A percentile compares a stretch with the other conserved stretches of the same genome.
Conservation (phyloP, 2,329 filamentous ascomycete species). For the Lojkania enalia region DNA sequence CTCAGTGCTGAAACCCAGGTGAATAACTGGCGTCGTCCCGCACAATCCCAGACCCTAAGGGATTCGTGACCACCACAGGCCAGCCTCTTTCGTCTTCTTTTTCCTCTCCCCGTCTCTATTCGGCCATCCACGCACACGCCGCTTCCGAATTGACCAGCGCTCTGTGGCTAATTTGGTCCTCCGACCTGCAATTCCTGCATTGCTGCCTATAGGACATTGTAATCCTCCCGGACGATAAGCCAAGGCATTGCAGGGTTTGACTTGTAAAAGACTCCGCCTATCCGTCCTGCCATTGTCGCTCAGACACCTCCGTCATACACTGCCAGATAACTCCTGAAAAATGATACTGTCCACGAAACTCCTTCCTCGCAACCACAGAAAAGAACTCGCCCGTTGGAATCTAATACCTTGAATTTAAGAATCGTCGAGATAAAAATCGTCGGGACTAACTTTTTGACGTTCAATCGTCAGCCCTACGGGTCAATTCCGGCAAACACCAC, state of each 20-base stretch:
- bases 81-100: conserved; percentile 33
- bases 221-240: conserved; percentile 44
- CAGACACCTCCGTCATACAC: conserved; percentile 36
- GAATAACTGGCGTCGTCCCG: conserved; percentile 42
- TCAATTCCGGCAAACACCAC: conserved; percentile 32
- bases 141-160: conserved; percentile 34
- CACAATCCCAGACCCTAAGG: conserved; percentile 33
- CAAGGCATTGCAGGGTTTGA: conserved; percentile 44
- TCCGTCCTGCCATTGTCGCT: conserved; percentile 38
- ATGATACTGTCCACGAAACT: conserved; percentile 47
- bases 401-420: conserved; percentile 37
- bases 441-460: conserved; percentile 31
- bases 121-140: conserved; percentile 32
- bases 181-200: conserved; percentile 43
- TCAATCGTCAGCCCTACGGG: conserved; percentile 33
- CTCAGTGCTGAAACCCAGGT: conserved; percentile 41
- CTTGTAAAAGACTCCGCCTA: conserved; percentile 42
- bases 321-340: conserved; percentile 39
- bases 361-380: conserved; percentile 37
- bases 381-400: conserved; percentile 35
- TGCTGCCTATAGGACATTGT: conserved; percentile 43
- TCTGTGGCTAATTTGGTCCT: conserved; percentile 41
- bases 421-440: conserved; percentile 16
- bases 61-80: conserved; percentile 41
- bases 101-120: conserved; percentile 32